A percentile compares a stretch with the other conserved stretches of the same genome.
These are phyloP conservation scores for Gentiana straminea DNA, from an alignment of 257 asterid species.

Conservation along the genomic window DNA sequence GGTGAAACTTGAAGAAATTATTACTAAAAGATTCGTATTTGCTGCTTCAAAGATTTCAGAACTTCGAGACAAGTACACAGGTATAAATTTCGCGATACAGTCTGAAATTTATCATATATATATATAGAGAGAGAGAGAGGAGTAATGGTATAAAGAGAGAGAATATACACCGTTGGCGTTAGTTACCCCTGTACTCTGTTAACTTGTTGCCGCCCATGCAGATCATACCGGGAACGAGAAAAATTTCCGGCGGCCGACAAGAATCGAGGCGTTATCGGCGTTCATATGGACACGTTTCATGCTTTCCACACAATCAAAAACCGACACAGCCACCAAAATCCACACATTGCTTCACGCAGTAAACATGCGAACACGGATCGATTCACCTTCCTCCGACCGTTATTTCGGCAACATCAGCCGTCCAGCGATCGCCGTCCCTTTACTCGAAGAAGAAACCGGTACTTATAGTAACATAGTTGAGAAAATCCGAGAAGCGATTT, in stretches of 20 bases:
- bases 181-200: slow-evolving; percentile 19
- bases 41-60: slow-evolving; percentile 16
- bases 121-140: neutral
- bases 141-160: neutral
- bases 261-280: slow-evolving; percentile 35
- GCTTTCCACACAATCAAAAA: slow-evolving; percentile 7
- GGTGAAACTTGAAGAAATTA: slow-evolving; percentile 20
- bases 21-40: slow-evolving; percentile 26
- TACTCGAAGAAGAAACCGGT: slow-evolving; percentile 7
- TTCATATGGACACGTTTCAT: slow-evolving; percentile 34
- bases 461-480: slow-evolving; percentile 7
- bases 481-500: slow-evolving; percentile 22
- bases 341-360: slow-evolving; percentile 27
- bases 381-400: slow-evolving; percentile 19
- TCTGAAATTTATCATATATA: no score
- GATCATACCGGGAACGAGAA: neutral
- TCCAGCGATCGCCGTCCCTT: slow-evolving; percentile 15
- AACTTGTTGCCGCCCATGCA: slow-evolving; percentile 19
- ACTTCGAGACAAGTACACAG: slow-evolving; percentile 21
- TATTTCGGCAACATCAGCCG: slow-evolving; percentile 28
- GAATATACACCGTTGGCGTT: no score
- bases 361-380: slow-evolving; percentile 22
- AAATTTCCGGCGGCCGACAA: slow-evolving; percentile 13
- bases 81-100: no score
- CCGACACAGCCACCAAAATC: slow-evolving; percentile 17